These are phyloP conservation scores for Boletus edulis DNA, from an alignment of 768 basidiomycete species.

Conservation along the genomic window DNA sequence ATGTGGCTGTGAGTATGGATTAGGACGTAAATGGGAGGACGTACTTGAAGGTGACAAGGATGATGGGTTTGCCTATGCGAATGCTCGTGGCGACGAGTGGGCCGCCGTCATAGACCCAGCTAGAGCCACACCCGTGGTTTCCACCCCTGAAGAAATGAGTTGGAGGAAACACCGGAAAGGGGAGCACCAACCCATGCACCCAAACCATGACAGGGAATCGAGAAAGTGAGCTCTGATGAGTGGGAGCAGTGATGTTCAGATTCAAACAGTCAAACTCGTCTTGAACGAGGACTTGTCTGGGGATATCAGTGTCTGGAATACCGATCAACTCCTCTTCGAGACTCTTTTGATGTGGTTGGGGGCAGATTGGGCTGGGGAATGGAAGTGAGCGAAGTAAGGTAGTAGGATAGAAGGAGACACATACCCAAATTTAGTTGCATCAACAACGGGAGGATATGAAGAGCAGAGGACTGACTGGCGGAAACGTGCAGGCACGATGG, in stretches of 20 bases:
- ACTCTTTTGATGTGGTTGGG: slow-evolving; percentile 50
- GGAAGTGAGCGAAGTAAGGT: slow-evolving; percentile 1
- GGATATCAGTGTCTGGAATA: slow-evolving; percentile 49
- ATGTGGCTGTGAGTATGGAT: slow-evolving; percentile 8
- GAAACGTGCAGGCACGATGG: slow-evolving; percentile 69
- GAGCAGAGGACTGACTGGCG: slow-evolving; percentile 65
- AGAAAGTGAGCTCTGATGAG: slow-evolving; percentile 49
- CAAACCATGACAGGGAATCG: slow-evolving; percentile 77
- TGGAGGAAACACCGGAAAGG: slow-evolving; percentile 6
- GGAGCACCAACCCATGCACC: slow-evolving; percentile 70
- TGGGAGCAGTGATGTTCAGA: slow-evolving; percentile 76
- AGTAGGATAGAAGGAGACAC: slow-evolving; percentile 13
- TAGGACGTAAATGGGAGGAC: slow-evolving; percentile 30
- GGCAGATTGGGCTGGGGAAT: slow-evolving; percentile 64
- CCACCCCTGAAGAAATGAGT: slow-evolving; percentile 52
- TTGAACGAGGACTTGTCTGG: slow-evolving; percentile 54
- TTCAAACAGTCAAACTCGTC: slow-evolving; percentile 82
- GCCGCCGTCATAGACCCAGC: slow-evolving; percentile 77
- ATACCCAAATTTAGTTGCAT: slow-evolving; percentile 68
- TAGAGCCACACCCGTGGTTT: slow-evolving; percentile 69
- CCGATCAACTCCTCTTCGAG: slow-evolving; percentile 65
- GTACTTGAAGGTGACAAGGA: slow-evolving; percentile 76
- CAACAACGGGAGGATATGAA: slow-evolving; percentile 54
- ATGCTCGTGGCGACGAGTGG: slow-evolving; percentile 69
- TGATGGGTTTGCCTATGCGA: slow-evolving; percentile 57